Evolutionary conservation across 306 rosid species (phyloP), one percentile per base, ranked within the genome.

Genomic region (Vachellia pachyceras): DNA sequence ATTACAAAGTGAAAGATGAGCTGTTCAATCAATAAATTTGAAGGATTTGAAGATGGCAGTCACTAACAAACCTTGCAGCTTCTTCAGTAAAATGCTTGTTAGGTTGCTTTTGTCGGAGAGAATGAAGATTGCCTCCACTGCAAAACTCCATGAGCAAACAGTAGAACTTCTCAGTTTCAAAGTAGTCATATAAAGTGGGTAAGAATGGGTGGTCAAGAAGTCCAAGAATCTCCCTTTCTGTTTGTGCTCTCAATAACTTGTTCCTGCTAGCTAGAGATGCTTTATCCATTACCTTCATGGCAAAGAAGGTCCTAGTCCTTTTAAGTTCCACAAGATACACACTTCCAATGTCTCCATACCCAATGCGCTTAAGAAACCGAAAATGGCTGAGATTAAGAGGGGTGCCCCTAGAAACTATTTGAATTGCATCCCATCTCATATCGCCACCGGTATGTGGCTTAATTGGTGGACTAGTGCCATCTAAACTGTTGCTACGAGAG

Each of bases 401-500:
- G 72, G 77, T 74, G 22, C 73, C 85, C 82, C 80, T 88, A 14
- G 89, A 88, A 73, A 80, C 57, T 87, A 75, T 57, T 84, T 88
- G 88, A 55, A 94, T 78, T 18, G 92, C 91, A 46, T 94, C 98
- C 97, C 97, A 94, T 79, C 97, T 78, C 6, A 83, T 85, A 66
- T 94, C 97, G 42, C 98, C 97, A 67, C 98, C 98, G 9, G 97
- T 94, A 65, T 94, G 98, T 44, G 97, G 97, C 89, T 80, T 94
- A 60, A 91, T 60, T 23, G 87, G 86, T n/a, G 91, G 75, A 50
- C 85, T 82, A 4, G 91, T 82, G 83, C 92, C 87, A 73, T 94
- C 95, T 82, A 91, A 85, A 85, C 97, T 90, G 75, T 91, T 77
- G 45, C 92, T 86, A 10, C 91, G 89, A 66, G 95, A 89, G 80